Percentiles rank a stretch among this genome's conserved stretches.
phyloP scores from a whole-genome alignment of 441 rosid species.

The Biscutella laevigata region DNA sequence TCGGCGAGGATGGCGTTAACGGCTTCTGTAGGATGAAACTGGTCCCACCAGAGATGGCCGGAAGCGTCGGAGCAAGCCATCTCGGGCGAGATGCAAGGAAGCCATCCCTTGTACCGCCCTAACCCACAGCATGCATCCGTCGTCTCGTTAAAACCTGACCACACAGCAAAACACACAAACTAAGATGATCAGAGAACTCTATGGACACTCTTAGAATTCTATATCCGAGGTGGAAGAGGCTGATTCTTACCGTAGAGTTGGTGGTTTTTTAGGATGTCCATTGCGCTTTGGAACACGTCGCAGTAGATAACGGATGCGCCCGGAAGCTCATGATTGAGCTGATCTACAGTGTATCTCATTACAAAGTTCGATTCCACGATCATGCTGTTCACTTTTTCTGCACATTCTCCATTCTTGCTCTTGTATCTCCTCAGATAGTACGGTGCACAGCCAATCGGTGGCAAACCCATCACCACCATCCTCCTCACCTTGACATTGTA shows the following conservation, averaged over 20 bases:
- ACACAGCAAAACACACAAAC: not conserved
- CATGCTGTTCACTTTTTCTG: slow-evolving; percentile 65
- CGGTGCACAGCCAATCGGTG: slow-evolving; percentile 76
- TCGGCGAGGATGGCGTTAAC: slow-evolving; percentile 79
- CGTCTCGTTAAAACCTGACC: slow-evolving; percentile 59
- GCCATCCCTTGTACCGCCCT: slow-evolving; percentile 76
- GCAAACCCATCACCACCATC: slow-evolving; percentile 65
- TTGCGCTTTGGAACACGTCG: slow-evolving; percentile 65
- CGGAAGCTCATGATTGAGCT: slow-evolving; percentile 49
- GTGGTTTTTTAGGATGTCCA: slow-evolving; percentile 66
- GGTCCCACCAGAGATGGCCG: slow-evolving; percentile 83
- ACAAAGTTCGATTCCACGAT: slow-evolving; percentile 66
- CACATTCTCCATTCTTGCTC: slow-evolving; percentile 66
- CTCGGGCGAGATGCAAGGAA: slow-evolving; percentile 62
- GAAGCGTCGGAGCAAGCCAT: slow-evolving; percentile 74
- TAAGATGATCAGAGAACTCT: not conserved
- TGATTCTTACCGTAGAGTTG: slow-evolving; percentile 45
- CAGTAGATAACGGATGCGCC: slow-evolving; percentile 58
- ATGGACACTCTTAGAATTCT: not conserved
- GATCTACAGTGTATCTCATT: slow-evolving; percentile 59
- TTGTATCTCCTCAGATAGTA: slow-evolving; percentile 61
- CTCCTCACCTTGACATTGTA: slow-evolving; percentile 52
- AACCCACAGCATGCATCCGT: slow-evolving; percentile 81
- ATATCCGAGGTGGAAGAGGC: not conserved
- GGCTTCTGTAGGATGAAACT: slow-evolving; percentile 80